Evolutionary conservation across 1,284 basidiomycete species (phyloP), one percentile per base, ranked within the genome.

Genomic region (Agroathelia rolfsii): DNA sequence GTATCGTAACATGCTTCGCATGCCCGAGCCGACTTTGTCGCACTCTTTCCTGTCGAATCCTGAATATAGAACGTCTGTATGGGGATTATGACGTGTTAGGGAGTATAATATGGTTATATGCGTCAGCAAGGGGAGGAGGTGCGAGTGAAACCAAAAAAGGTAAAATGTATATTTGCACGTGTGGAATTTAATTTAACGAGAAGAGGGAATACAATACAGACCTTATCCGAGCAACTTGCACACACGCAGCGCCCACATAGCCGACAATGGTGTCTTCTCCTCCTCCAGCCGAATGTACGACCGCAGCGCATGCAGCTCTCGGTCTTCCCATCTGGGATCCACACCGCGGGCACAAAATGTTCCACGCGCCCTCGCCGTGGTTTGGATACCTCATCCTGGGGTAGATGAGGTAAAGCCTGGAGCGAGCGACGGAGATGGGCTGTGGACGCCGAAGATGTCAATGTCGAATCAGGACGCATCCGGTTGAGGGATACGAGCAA

Each of bases 181-280:
- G 15, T 17, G 19, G 18, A 17, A 28, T 30, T 2, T 29, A 28
- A 21, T 26, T 24, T 6, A 38, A 19, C 13, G 16, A 26, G 20
- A 13, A 30, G 23, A 25, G n/a, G 2, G 20, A 15, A 19, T 28
- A 17, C 24, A 13, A 22, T 53, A 44, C 68, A 45, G 41, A 86
- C 87, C 61, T 73, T 72, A 12, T 67, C 71, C n/a, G 86, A 89
- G 58, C 92, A 95, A 2, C 58, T 53, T 19, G 76, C 75, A 56
- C 92, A 95, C 4, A 94, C 79, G 46, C 90, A 86, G 33, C 80
- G 58, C 1, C 90, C 90, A 53, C 92, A 95, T 7, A 95, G 59
- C 35, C 92, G 62, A 55, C 90, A 95, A 51, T 95, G 90, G 52
- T 95, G 90, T 45, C 85, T 68, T 43, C 92, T 60, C 40, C 86